Percentiles rank a stretch among this genome's conserved stretches.
These are phyloP conservation scores for Murraya paniculata DNA, from an alignment of 345 rosid species.

Conservation along the genomic window DNA sequence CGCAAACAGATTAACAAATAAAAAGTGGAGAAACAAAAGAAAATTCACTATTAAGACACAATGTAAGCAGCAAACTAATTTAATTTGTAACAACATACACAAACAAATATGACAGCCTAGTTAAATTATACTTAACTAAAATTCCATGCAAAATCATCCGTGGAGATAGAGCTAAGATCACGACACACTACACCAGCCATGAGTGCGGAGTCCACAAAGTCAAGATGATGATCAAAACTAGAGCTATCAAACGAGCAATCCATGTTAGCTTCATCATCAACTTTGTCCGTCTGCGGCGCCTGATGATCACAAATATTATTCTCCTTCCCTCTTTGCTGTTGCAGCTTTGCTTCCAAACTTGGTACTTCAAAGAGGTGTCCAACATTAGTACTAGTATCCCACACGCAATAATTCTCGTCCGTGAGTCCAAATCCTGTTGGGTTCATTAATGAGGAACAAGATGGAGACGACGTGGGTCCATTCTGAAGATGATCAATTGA, in stretches of 20 bases:
- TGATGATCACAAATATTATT: not conserved
- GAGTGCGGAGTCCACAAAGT: conserved; percentile 31
- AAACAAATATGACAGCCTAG: not conserved
- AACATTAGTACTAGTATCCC: conserved; percentile 3
- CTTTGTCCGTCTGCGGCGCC: not conserved
- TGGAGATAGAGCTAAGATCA: conserved; percentile 30
- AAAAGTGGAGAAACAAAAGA: not conserved
- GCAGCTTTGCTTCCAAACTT: conserved; percentile 7
- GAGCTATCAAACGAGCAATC: conserved; percentile 30
- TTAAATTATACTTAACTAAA: conserved; percentile 19
- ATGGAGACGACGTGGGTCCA: conserved; percentile 15
- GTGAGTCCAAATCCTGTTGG: conserved; percentile 12
- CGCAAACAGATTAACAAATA: not conserved
- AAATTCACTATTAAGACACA: not conserved
- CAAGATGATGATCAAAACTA: conserved; percentile 28
- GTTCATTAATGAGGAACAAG: conserved; percentile 15
- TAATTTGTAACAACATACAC: not conserved
- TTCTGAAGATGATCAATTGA: conserved; percentile 9
- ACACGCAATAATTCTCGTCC: conserved; percentile 21
- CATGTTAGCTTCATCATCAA: not conserved
- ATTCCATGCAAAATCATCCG: conserved; percentile 50
- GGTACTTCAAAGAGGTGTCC: conserved; percentile 15
- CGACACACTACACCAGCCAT: conserved; percentile 28
- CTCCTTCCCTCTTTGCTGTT: conserved; percentile 1
- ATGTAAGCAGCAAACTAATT: not conserved